Evolutionary conservation across 2,329 filamentous ascomycete genomes (phyloP), one percentile per base, ranked within the genome.

Genomic region (Chaetoscypha palmicola): DNA sequence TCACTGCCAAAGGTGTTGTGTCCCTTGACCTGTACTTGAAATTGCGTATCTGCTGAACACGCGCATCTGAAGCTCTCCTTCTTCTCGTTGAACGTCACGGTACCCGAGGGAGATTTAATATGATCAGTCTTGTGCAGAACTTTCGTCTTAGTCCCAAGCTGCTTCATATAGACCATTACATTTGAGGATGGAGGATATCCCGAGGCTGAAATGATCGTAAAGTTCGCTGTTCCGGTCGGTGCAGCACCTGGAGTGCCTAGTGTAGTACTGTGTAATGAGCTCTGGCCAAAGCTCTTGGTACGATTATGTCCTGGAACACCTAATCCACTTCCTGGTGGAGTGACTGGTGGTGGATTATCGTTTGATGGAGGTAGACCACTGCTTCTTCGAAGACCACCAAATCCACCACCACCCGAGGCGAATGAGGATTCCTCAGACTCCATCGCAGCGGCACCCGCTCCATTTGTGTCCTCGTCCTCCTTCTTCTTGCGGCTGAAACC

Each of bases 51-150:
- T 2, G 91, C 81, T 1, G 82, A 76, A 66, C 89, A 94, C 9
- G 74, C 70, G 17, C 85, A 73, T 58, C 81, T 89, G 71, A 92
- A 91, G 1, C 78, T 81, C 62, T 94, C 87, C 33, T 60, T 60
- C 50, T 68, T 65, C 38, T 73, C 68, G 51, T 88, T 81, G 63
- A 80, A 94, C 14, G 70, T 73, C 49, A 86, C 76, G 3, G 73
- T 67, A 1, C 84, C 86, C 1, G 69, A 70, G 2, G 76, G 68
- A 1, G 82, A 75, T 64, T 95, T 95, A 68, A 86, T 77, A 52
- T 92, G 84, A 63, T 95, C 94, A 17, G 90, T 96, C 71, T 97
- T 96, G 68, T 90, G 81, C 35, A 98, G 70, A 35, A 84, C 77
- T 68, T 92, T 96, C 38, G 66, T 76, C 65, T 84, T 90, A 36